Evolutionary conservation across 2,329 filamentous ascomycete species (phyloP).

Genomic region (Aspergillus unguis): DNA sequence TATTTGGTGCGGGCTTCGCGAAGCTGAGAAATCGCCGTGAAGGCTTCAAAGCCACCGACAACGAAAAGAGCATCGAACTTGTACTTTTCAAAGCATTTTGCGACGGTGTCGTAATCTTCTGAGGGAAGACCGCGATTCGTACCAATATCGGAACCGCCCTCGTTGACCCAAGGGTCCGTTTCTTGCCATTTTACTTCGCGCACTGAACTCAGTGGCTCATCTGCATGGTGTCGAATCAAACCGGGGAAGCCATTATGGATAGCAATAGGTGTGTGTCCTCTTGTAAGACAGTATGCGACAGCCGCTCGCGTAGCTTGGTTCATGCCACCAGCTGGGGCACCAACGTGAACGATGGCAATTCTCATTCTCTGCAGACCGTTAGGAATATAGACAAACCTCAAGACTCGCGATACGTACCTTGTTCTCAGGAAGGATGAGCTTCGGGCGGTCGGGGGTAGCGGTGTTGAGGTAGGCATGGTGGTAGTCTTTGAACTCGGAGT

Average conservation of each 20-base stretch:
- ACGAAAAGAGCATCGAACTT: conserved; percentile 89
- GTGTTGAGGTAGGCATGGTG: conserved; percentile 88
- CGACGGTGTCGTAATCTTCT: conserved; percentile 80
- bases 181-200: conserved; percentile 88
- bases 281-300: conserved; percentile 85
- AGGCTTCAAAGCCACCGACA: conserved; percentile 93
- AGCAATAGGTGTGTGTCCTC: conserved; percentile 87
- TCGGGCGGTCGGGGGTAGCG: conserved; percentile 72
- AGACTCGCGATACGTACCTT: conserved; percentile 53
- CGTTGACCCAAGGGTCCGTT: conserved; percentile 91
- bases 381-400: neutral
- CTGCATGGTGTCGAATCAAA: conserved; percentile 82
- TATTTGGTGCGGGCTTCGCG: conserved; percentile 75
- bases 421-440: conserved; percentile 63
- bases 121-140: conserved; percentile 91
- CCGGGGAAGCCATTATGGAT: conserved; percentile 98
- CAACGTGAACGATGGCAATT: conserved; percentile 94
- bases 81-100: conserved; percentile 78
- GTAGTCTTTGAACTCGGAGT: conserved; percentile 91
- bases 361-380: conserved; percentile 65
- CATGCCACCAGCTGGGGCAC: conserved; percentile 95
- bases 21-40: conserved; percentile 84
- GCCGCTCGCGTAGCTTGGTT: conserved; percentile 93
- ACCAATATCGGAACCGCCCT: conserved; percentile 95
- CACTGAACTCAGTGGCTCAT: conserved; percentile 77